Base-by-base conservation (phyloP, 1,139 yeast species). In the Lodderomyces elongisporus region DNA sequence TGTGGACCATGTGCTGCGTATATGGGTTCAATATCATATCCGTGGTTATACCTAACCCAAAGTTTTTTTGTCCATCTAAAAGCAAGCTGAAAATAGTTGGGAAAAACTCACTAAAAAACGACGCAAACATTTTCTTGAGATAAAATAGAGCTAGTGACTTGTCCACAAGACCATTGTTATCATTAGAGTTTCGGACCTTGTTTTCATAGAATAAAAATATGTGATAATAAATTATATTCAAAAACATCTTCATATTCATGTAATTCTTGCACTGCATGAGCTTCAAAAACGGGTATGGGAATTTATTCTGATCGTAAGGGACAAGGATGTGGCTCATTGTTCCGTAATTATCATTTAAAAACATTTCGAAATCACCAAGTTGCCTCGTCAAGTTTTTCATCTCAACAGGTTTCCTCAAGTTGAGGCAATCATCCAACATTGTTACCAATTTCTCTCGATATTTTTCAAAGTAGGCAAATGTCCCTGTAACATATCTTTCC, bases 1-100 rank as follows among this genome's bases (percentile, higher is more conserved):
- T 59, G 35, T 64, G 71, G 26, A 60, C 49, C 39, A 57, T 38
- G 7, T 47, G 38, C 33, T 60, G 54, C 3, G 62, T 28, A 3
- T 52, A 34, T 2, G 71, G 71, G 36, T 56, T 66, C 35, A 66
- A 42, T 8, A 66, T 49, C 32, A 65, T 46, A 42, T 64, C 70
- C 4, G 23, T 18, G 0, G 71, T 54, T n/a, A 39, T 37, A 4
- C 50, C 49, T 9, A 52, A 54, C 3, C 66, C 70, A 43, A 66
- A 65, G 36, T 58, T 53, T 3, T 43, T 37, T 21, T 49, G 46
- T 39, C 57, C 60, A 29, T 56, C 53, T 28, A 40, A 38, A 29
- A 64, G 47, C 27, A 67, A 46, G 12, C 53, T 52, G 34, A 48
- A 44, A 29, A 52, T 47, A n/a, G 47, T 49, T 3, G 67, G 66